Percentiles rank a stretch among this genome's conserved stretches.
Evolutionary conservation across 129 eudicot species (phyloP).

Genomic region (Flaveria bidentis): DNA sequence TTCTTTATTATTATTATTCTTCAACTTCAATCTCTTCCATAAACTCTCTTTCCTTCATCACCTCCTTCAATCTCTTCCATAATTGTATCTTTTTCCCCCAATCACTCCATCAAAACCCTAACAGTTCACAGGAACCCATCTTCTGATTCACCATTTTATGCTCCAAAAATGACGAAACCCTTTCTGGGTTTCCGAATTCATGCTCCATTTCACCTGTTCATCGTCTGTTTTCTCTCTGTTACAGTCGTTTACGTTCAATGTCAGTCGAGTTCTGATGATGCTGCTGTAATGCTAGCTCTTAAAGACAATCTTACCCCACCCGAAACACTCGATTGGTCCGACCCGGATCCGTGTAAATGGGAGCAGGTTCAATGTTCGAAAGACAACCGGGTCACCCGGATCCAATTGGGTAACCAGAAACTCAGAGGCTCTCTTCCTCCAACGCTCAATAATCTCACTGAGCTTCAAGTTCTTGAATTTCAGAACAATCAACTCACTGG

Average conservation of each 20-base stretch:
- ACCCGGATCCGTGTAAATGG: conserved; percentile 73
- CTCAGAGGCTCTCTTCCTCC: conserved; percentile 62
- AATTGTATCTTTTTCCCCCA: conserved; percentile 25
- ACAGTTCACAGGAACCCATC: conserved; percentile 19
- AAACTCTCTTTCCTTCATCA: conserved; percentile 26
- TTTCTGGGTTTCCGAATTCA: conserved; percentile 32
- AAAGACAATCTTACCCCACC: conserved; percentile 46
- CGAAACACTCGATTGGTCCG: conserved; percentile 56
- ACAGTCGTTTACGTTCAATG: conserved; percentile 22
- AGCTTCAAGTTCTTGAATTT: conserved; percentile 57
- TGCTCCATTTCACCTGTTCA: conserved; percentile 4
- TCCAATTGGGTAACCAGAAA: conserved; percentile 55
- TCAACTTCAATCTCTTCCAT: conserved; percentile 18
- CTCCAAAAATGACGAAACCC: conserved; percentile 37
- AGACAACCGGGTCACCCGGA: conserved; percentile 67
- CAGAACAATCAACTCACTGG: conserved; percentile 54
- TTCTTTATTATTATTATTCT: conserved; percentile 33
- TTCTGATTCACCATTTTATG: not conserved
- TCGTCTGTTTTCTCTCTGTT: not conserved
- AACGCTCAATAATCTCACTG: conserved; percentile 44
- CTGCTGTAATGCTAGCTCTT: conserved; percentile 51
- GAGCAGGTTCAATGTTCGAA: conserved; percentile 47
- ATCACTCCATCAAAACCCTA: not conserved
- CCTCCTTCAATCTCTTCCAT: conserved; percentile 29
- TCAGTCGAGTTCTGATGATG: conserved; percentile 47